Evolutionary conservation across 345 rosid species (phyloP), one percentile per base, ranked within the genome.

Genomic region (Populus tremula): DNA sequence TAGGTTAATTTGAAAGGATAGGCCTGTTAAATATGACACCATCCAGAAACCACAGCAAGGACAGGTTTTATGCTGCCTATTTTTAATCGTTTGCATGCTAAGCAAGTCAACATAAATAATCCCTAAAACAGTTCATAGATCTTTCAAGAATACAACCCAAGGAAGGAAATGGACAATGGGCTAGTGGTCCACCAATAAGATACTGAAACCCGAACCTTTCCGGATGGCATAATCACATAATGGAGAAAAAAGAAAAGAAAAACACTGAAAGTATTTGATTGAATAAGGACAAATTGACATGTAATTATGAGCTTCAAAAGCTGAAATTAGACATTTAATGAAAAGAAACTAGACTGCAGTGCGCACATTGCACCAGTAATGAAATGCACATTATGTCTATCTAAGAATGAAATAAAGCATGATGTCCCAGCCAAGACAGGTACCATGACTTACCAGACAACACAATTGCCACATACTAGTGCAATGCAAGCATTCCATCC

Each of bases 401-500:
- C 27, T 54, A 69, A n/a, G 61, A 27, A 11, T 18, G 20, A 27
- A 36, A 17, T 38, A 70, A 54, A 61, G n/a, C 36, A 13, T 11
- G 23, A 23, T 20, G 16, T 20, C 16, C 10, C 41, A 63, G 75
- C 59, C 72, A 69, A 47, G 53, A 68, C 17, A 54, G 21, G 50
- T 69, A 41, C 18, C 38, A 14, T 36, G 38, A 79, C 91, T 86
- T 86, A 96, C 99, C 99, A 96, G 69, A 93, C 97, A 69, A 96
- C 97, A 69, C 98, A 93, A 77, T 93, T 96, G 84, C 99, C 99
- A 2, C 96, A 93, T 77, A 96, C 99, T 50, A 96, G 90, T 0
- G 99, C 99, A 78, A 92, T 86, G 88, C 98, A 96, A 77, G 99
- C 99, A 84, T 93, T 96, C 98, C 98, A 93, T 77, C 99, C 98